Conservation (phyloP, 208 protist species). For the Acanthamoeba castellanii region DNA sequence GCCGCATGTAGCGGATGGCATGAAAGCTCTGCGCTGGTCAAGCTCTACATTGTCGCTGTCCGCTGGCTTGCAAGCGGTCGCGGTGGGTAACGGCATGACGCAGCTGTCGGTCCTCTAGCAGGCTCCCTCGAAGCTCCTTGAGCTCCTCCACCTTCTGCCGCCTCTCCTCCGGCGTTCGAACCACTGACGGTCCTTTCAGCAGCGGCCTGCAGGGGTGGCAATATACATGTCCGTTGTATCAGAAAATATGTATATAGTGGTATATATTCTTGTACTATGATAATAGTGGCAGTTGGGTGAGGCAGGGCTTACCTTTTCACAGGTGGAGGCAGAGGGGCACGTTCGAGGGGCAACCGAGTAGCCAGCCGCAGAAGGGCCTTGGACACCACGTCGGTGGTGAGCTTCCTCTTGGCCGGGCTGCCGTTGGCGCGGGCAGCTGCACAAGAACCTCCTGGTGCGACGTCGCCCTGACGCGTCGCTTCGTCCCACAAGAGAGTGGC, state of each 20-base stretch:
- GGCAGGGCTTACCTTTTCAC: neutral
- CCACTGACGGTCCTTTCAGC: neutral
- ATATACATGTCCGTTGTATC: too few relatives aligned
- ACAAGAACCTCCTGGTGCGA: too few relatives aligned
- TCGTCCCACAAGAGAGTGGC: neutral
- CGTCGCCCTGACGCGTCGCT: neutral
- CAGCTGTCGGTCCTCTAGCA: neutral
- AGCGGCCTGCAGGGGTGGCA: neutral
- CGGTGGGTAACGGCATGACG: neutral
- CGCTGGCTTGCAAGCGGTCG: too few relatives aligned
- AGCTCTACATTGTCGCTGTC: too few relatives aligned
- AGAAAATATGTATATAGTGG: too few relatives aligned
- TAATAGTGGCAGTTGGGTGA: too few relatives aligned
- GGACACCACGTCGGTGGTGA: neutral
- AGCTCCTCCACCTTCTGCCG: neutral
- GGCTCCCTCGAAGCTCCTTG: neutral
- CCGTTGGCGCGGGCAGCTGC: too few relatives aligned
- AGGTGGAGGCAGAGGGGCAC: neutral
- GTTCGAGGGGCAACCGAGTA: neutral
- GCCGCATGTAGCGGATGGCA: neutral
- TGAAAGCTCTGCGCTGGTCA: too few relatives aligned
- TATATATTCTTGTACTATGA: too few relatives aligned
- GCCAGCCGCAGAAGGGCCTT: neutral
- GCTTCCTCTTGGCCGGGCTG: neutral
- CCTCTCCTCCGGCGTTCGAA: neutral